These are phyloP conservation scores for Tetradesmus obliquus DNA, from an alignment of 139 green algal species.

Conservation along the genomic window DNA sequence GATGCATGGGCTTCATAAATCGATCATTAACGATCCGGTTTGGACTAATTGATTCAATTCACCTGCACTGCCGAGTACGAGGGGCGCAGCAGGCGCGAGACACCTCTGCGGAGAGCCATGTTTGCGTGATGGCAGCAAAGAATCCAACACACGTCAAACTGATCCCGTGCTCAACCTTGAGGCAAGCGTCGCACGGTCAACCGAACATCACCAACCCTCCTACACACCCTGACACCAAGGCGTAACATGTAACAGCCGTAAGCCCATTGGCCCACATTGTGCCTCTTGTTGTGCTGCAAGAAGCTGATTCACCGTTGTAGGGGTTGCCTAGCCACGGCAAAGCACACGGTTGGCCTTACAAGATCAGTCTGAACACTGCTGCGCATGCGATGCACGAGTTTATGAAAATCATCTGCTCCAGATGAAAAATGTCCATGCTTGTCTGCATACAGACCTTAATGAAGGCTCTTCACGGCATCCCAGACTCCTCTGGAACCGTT, in stretches of 20 bases:
- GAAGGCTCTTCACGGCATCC: too few species aligned
- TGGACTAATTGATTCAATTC: not conserved
- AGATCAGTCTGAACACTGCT: too few species aligned
- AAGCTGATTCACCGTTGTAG: too few species aligned
- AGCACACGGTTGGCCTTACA: too few species aligned
- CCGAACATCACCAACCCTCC: not conserved
- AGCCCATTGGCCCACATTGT: not conserved
- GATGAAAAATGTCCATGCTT: too few species aligned
- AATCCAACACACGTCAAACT: not conserved
- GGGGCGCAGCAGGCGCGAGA: slow-evolving; percentile 1
- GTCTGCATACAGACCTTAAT: too few species aligned
- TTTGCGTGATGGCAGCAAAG: not conserved
- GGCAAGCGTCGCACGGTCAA: not conserved
- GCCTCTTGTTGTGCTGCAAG: too few species aligned
- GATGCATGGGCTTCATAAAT: not conserved
- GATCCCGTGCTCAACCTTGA: not conserved
- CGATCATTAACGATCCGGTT: not conserved
- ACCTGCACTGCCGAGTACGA: not conserved
- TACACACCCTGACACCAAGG: not conserved
- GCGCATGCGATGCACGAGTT: too few species aligned
- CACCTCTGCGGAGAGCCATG: slow-evolving; percentile 30
- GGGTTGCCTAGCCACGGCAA: too few species aligned
- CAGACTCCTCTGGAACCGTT: too few species aligned
- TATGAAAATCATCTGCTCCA: too few species aligned
- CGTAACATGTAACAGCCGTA: not conserved